These are phyloP conservation scores for Ceratocystis destructans DNA, from an alignment of 2,329 filamentous ascomycete genomes.

Conservation along the genomic window DNA sequence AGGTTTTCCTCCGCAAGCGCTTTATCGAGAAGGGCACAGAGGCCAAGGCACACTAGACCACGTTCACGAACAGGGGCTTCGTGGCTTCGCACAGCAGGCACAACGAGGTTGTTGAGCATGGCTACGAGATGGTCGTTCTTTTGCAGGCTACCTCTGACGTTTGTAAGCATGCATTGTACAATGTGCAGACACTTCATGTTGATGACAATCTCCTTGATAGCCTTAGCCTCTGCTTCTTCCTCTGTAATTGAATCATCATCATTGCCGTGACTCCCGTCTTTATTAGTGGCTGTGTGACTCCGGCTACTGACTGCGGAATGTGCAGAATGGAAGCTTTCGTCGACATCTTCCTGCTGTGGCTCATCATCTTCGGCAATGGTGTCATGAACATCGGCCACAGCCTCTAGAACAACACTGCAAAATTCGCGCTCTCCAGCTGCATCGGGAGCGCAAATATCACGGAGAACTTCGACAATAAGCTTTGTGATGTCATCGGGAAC, in stretches of 20 bases:
- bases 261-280: constrained; percentile 27
- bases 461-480: constrained; percentile 67
- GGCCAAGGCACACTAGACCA: constrained; percentile 74
- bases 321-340: constrained; percentile 82
- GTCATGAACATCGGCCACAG: constrained; percentile 92
- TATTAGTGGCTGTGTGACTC: constrained; percentile 33
- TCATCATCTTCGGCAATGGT: constrained; percentile 61
- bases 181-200: constrained; percentile 98
- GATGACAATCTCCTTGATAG: constrained; percentile 80
- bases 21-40: constrained; percentile 84
- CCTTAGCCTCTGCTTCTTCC: constrained; percentile 58
- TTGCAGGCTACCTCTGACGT: constrained; percentile 76
- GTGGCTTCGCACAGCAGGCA: constrained; percentile 85
- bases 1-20: constrained; percentile 86
- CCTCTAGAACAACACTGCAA: constrained; percentile 75
- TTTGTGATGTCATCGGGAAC: constrained; percentile 88
- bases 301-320: constrained; percentile 67
- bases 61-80: constrained; percentile 86
- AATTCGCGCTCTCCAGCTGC: constrained; percentile 67
- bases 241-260: constrained; percentile 32
- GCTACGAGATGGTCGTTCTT: constrained; percentile 82
- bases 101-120: constrained; percentile 96
- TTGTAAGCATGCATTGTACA: constrained; percentile 92
- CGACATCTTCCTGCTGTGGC: constrained; percentile 35
- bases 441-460: constrained; percentile 67